Evolutionary conservation across 768 basidiomycete species (phyloP), one percentile per base, ranked within the genome.

Genomic region (Inosperma sp.): DNA sequence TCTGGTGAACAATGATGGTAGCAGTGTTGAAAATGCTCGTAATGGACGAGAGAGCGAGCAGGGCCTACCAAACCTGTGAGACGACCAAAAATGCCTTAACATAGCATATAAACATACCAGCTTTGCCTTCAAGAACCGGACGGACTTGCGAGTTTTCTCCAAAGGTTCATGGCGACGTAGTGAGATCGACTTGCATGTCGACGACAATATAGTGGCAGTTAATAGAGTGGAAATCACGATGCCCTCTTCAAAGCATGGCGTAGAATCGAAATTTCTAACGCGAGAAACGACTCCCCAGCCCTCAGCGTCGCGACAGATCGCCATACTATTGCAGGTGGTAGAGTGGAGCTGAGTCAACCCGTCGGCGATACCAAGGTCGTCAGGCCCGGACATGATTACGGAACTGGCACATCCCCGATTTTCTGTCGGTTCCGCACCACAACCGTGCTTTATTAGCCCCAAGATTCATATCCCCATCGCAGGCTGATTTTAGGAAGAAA

Each of bases 161-260:
- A 69, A 49, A 3, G 56, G 26, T 52, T 67, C 37, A 9, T 54
- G 45, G 30, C 61, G 35, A 41, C 51, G 61, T 17, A 74, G 59
- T 9, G 57, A 51, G 25, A 66, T 64, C 17, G 74, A 68, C 25
- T 71, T 72, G 35, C 70, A 45, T 21, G 77, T 60, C 4, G 72
- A 67, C 6, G 72, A 53, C 48, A 82, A 25, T 25, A 81, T 46
- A 45, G 84, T 62, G 7, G 73, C 30, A 2, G 69, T 69, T 45
- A 86, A 70, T 0, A 85, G 59, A 4, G 70, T 52, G 0, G 87
- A 74, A 1, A 91, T 64, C 0, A 93, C 26, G 35, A 84, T 61
- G 12, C 81, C 85, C 55, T 91, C 85, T 58, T 94, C 86, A 56
- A 86, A 88, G 64, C 93, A 95, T 12, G 81, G 77, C 1, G 91